Evolutionary conservation across 2,329 filamentous ascomycete genomes (phyloP).

Genomic region (Zarea fungicola): DNA sequence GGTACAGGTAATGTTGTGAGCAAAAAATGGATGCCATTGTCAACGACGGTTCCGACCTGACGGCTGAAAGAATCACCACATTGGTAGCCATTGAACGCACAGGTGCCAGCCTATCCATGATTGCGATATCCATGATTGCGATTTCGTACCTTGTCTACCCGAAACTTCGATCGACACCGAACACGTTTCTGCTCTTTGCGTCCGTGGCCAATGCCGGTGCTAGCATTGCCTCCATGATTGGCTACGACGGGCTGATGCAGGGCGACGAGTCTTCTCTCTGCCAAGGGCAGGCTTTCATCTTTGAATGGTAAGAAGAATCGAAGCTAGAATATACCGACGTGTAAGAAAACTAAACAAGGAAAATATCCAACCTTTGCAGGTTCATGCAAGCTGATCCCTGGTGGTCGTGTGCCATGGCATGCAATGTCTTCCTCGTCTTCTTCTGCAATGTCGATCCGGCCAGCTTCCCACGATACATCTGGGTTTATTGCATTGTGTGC

Average conservation of each 20-base stretch:
- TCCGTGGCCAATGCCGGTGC: constrained; percentile 44
- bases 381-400: constrained; percentile 72
- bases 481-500: constrained; percentile 63
- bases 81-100: constrained; percentile 48
- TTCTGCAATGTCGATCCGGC: constrained; percentile 53
- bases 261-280: constrained; percentile 55
- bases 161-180: constrained; percentile 50
- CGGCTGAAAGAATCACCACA: constrained; percentile 33
- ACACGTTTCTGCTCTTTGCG: constrained; percentile 41
- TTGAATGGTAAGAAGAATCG: constrained; percentile 60
- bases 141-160: constrained; percentile 45
- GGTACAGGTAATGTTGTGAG: too few species aligned
- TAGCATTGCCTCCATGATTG: constrained; percentile 64
- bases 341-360: not conserved
- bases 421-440: constrained; percentile 70
- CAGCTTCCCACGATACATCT: constrained; percentile 63
- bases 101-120: constrained; percentile 49
- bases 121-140: constrained; percentile 45
- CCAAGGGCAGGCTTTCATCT: constrained; percentile 53
- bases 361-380: constrained; percentile 35
- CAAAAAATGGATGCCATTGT: constrained; percentile 1
- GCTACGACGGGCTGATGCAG: constrained; percentile 55
- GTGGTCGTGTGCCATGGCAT: constrained; percentile 77
- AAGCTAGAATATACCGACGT: not conserved
- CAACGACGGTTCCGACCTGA: constrained; percentile 20